Conservation (phyloP, 2,329 filamentous ascomycete genomes). For the Xylariaceae sp. region DNA sequence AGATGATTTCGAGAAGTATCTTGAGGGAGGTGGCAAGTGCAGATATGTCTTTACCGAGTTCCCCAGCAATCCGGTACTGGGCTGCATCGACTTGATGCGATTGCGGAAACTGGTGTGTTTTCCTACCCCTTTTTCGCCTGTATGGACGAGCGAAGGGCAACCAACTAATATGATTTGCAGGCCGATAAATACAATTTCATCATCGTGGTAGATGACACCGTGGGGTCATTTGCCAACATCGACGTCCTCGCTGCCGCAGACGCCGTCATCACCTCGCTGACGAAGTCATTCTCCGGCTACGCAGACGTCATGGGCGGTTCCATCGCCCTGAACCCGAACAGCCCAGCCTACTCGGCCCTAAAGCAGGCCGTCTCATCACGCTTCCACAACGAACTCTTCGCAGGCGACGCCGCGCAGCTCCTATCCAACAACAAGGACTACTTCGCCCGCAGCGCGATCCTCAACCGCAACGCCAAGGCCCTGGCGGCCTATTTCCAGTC, state of each 20-base stretch:
- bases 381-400: conserved; percentile 44
- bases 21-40: conserved; percentile 38
- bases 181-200: conserved; percentile 41
- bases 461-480: conserved; percentile 42
- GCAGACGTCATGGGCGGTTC: conserved; percentile 37
- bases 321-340: conserved; percentile 24
- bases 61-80: conserved; percentile 43
- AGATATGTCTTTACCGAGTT: conserved; percentile 48
- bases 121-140: background rate
- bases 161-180: conserved; percentile 5
- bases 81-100: conserved; percentile 37
- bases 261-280: conserved; percentile 41
- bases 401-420: conserved; percentile 42
- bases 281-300: conserved; percentile 55
- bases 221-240: conserved; percentile 44
- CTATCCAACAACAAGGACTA: conserved; percentile 42
- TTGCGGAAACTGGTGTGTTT: conserved; percentile 38
- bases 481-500: conserved; percentile 38
- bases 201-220: conserved; percentile 45
- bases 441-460: conserved; percentile 34
- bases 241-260: conserved; percentile 47
- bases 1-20: conserved; percentile 40
- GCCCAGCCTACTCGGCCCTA: conserved; percentile 15
- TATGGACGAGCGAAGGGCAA: background rate
- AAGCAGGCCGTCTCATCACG: conserved; percentile 23